These are phyloP conservation scores for Microbotryum violaceum DNA, from an alignment of 1,284 basidiomycete species.

Conservation along the genomic window DNA sequence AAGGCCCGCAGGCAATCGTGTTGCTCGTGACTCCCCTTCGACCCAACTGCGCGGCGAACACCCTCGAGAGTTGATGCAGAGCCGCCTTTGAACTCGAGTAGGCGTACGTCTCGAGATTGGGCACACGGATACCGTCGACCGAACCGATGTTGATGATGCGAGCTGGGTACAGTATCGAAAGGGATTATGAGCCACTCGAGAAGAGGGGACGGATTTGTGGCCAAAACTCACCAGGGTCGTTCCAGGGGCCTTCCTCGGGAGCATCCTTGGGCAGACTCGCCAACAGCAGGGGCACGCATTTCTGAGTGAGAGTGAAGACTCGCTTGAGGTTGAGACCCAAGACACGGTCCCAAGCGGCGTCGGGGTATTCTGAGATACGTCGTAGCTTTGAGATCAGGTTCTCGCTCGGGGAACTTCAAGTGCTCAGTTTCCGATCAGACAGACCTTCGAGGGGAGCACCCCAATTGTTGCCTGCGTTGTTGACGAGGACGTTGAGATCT, in stretches of 20 bases:
- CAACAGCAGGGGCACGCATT: slow-evolving; percentile 53
- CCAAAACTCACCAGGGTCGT: slow-evolving; percentile 48
- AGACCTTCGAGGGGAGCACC: slow-evolving; percentile 48
- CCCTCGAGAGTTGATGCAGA: slow-evolving; percentile 55
- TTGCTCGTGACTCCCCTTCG: slow-evolving; percentile 58
- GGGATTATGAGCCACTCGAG: background rate
- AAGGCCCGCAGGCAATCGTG: slow-evolving; percentile 57
- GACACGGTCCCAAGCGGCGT: slow-evolving; percentile 45
- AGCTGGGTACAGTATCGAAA: background rate
- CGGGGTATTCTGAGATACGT: slow-evolving; percentile 39
- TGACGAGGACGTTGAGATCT: slow-evolving; percentile 56
- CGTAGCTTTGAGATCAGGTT: slow-evolving; percentile 48
- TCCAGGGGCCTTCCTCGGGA: slow-evolving; percentile 42
- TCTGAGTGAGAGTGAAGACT: slow-evolving; percentile 63
- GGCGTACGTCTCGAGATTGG: slow-evolving; percentile 58
- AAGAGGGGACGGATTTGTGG: slow-evolving; percentile 44
- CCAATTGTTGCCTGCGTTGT: slow-evolving; percentile 56
- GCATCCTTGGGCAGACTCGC: slow-evolving; percentile 43
- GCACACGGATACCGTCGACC: slow-evolving; percentile 37
- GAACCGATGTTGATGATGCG: slow-evolving; percentile 36
- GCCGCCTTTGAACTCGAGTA: slow-evolving; percentile 61
- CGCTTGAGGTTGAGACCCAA: slow-evolving; percentile 60
- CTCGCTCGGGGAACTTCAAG: no score
- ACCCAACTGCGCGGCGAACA: slow-evolving; percentile 56
- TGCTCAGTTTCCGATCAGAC: no score